Evolutionary conservation across 768 basidiomycete genomes (phyloP).

Genomic region (Hypholoma sublateritium): DNA sequence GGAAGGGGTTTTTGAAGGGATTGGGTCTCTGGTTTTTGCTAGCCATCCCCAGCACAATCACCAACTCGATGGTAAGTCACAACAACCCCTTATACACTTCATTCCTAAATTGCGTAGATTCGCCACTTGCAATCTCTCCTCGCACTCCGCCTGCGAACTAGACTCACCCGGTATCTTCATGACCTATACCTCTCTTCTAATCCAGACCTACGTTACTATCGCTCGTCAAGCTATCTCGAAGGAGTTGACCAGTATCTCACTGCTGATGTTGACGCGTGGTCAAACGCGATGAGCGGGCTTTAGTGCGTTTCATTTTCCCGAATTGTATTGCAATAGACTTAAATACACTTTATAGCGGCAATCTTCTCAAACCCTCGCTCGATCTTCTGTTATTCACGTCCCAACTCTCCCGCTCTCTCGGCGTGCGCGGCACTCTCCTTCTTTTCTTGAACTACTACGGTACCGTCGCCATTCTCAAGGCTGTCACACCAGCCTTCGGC

Average conservation of each 20-base stretch:
- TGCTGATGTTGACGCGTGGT: slow-evolving; percentile 88
- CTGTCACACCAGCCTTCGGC: slow-evolving; percentile 92
- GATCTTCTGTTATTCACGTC: slow-evolving; percentile 91
- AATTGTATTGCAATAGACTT: background rate
- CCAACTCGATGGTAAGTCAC: slow-evolving; percentile 82
- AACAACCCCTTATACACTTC: background rate
- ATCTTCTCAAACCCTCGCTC: slow-evolving; percentile 88
- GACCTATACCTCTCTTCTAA: slow-evolving; percentile 85
- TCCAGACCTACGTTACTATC: slow-evolving; percentile 73
- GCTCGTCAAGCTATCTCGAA: slow-evolving; percentile 49
- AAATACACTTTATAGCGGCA: slow-evolving; percentile 57
- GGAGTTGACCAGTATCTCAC: slow-evolving; percentile 93
- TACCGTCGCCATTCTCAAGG: slow-evolving; percentile 80
- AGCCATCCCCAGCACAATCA: slow-evolving; percentile 91
- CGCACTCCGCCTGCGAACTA: slow-evolving; percentile 78
- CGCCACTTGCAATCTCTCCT: slow-evolving; percentile 87
- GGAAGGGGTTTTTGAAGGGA: slow-evolving; percentile 77
- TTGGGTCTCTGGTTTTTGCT: slow-evolving; percentile 87
- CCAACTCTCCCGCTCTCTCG: slow-evolving; percentile 85
- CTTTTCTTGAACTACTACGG: slow-evolving; percentile 83
- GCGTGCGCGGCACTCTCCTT: slow-evolving; percentile 77
- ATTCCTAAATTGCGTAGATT: slow-evolving; percentile 48
- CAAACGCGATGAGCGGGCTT: slow-evolving; percentile 79
- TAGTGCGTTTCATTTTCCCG: slow-evolving; percentile 60
- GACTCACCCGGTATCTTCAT: slow-evolving; percentile 87